Base-by-base conservation (phyloP, 768 basidiomycete genomes). In the Hypholoma sublateritium region DNA sequence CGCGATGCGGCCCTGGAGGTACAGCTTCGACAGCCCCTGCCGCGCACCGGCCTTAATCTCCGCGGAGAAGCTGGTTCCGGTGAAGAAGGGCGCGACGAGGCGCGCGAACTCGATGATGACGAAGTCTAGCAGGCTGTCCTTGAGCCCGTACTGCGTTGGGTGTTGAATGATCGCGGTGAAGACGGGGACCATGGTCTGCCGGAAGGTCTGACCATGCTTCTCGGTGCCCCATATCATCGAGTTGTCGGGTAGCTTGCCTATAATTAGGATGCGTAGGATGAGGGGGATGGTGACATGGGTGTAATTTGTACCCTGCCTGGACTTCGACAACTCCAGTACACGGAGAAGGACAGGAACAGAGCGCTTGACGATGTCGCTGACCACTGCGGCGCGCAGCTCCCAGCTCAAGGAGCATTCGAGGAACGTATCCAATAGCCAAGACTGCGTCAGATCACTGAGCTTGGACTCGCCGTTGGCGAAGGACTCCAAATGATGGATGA, bases 371-470 rank as follows among this genome's bases (percentile, higher is more conserved):
- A 76, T 72, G 47, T 74, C 69, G 37, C 72, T 71, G 41, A 75
- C 69, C 11, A 73, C 70, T 1, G 69, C 70, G 4, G 64, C 61
- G 4, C 71, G 69, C 61, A 77, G 69, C 50, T 74, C 76, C 77
- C 75, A 77, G 32, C 63, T 68, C 34, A 70, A 57, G 9, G 72
- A 62, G 25, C 72, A 72, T 24, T 76, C 74, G 13, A 74, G 65
- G 53, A 77, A 68, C 19, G 74, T 77, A 41, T 77, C 74, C 2
- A 78, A 66, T 21, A 78, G 63, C 67, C 72, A 76, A 9, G 65
- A 69, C 46, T 74, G 67, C 1, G 71, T 74, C 1, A 69, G 58
- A 37, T 66, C 66, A 11, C 67, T 70, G 19, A 74, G 65, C 35
- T 67, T 70, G 6, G 63, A 53, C 36, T 73, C 68, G 11, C 71